Evolutionary conservation across 1,284 basidiomycete genomes (phyloP).

Genomic region (Coniophora puteana): DNA sequence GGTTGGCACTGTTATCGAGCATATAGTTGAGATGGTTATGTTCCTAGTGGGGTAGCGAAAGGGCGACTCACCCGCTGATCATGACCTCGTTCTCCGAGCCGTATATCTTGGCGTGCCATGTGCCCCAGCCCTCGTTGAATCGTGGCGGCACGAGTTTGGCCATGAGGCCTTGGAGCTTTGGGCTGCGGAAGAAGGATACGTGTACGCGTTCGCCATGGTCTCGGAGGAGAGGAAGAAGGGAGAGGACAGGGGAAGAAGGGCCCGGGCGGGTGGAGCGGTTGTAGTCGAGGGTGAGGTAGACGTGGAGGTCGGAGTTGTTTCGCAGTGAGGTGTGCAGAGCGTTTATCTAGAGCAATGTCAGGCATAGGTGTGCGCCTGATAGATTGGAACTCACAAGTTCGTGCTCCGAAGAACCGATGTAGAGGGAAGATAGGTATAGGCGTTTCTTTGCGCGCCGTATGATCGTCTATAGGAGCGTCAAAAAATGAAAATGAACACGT

Average conservation of each 20-base stretch:
- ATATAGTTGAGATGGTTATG: background rate
- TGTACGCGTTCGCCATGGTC: conserved; percentile 76
- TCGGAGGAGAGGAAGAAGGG: conserved; percentile 70
- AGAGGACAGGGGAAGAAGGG: conserved; percentile 66
- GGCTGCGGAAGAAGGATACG: conserved; percentile 82
- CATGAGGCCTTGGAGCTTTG: conserved; percentile 74
- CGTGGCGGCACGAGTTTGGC: conserved; percentile 83
- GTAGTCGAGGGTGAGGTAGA: conserved; percentile 83
- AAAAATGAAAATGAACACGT: background rate
- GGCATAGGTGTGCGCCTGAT: background rate
- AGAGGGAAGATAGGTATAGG: conserved; percentile 85
- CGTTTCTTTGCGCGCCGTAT: conserved; percentile 68
- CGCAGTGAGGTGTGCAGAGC: conserved; percentile 59
- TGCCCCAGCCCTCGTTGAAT: conserved; percentile 98
- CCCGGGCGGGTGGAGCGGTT: conserved; percentile 90
- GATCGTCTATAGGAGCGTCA: conserved; percentile 50
- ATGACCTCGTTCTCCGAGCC: conserved; percentile 90
- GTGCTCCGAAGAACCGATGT: conserved; percentile 70
- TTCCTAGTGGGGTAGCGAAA: conserved; percentile 4
- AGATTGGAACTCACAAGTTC: conserved; percentile 53
- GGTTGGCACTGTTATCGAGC: conserved; percentile 72
- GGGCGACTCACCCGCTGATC: conserved; percentile 78
- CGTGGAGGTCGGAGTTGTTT: conserved; percentile 57
- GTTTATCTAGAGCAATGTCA: conserved; percentile 51
- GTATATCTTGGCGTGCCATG: conserved; percentile 98